Conservation (phyloP, 352 stramenopile species). For the Halophytophthora batemanensis region DNA sequence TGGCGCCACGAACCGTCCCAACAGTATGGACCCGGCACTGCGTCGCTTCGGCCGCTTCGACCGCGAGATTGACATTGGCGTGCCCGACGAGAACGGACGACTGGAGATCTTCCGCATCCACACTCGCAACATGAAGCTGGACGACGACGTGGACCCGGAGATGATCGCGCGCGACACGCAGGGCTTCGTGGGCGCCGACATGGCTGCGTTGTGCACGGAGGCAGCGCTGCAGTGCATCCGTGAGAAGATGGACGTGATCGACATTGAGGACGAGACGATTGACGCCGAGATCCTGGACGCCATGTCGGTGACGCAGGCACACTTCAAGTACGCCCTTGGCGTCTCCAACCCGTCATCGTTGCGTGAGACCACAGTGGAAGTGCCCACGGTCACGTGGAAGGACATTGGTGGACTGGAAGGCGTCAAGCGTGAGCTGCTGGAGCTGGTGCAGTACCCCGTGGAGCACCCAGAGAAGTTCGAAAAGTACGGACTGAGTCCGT, state of each 20-base stretch:
- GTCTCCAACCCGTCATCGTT: constrained; percentile 98
- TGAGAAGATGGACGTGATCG: constrained; percentile 99
- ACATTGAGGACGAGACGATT: constrained; percentile 99
- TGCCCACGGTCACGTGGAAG: constrained; percentile 98
- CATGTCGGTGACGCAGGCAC: constrained; percentile 97
- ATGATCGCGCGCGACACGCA: constrained; percentile 97
- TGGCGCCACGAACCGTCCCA: constrained; percentile 98
- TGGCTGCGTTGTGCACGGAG: constrained; percentile 98
- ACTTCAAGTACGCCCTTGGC: constrained; percentile 98
- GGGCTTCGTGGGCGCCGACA: constrained; percentile 99
- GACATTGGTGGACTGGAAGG: constrained; percentile 99
- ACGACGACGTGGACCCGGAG: constrained; percentile 98
- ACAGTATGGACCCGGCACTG: constrained; percentile 97
- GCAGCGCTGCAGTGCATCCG: constrained; percentile 98
- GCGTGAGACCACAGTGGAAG: constrained; percentile 98
- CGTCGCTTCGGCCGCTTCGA: constrained; percentile 99
- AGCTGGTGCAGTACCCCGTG: constrained; percentile 99
- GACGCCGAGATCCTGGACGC: constrained; percentile 98
- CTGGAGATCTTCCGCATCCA: constrained; percentile 99
- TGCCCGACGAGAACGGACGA: constrained; percentile 98
- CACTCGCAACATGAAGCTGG: constrained; percentile 99
- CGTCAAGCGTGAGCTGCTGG: constrained; percentile 98
- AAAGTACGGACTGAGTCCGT: constrained; percentile 94
- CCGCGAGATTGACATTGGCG: constrained; percentile 99
- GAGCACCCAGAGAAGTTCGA: constrained; percentile 99